Percentiles rank a stretch among this genome's conserved stretches.
These are phyloP conservation scores for Diaporthe citrichinensis DNA, from an alignment of 2,329 filamentous ascomycete species.

Conservation along the genomic window DNA sequence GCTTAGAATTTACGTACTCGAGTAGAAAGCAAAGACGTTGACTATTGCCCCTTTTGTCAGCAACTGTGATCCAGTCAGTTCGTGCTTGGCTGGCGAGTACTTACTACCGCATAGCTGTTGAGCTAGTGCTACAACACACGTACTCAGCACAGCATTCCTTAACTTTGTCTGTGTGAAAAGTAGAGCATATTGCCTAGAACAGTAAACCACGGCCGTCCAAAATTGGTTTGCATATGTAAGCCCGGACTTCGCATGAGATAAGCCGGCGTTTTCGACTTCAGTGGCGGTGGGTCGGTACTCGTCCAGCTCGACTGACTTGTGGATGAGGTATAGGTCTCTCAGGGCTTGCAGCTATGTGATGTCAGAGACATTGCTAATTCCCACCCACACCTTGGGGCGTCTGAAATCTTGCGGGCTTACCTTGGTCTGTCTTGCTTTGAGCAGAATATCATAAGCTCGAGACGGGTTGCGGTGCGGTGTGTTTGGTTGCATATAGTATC, in stretches of 20 bases:
- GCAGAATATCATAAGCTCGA: conserved; percentile 52
- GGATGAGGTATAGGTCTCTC: conserved; percentile 57
- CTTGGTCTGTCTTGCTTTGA: conserved; percentile 55
- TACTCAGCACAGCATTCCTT: conserved; percentile 51
- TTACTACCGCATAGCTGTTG: conserved; percentile 54
- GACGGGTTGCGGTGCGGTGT: conserved; percentile 53
- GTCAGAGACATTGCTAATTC: background rate
- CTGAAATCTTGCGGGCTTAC: conserved; percentile 34
- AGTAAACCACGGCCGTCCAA: conserved; percentile 19
- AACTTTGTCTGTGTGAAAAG: conserved; percentile 46
- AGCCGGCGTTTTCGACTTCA: background rate
- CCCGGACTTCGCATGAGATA: conserved; percentile 8
- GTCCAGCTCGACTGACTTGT: conserved; percentile 49
- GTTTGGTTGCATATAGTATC: conserved; percentile 55
- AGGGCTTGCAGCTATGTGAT: conserved; percentile 54
- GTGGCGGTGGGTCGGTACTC: conserved; percentile 40
- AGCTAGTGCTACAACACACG: conserved; percentile 49
- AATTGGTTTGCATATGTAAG: conserved; percentile 38
- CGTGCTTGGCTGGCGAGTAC: conserved; percentile 15
- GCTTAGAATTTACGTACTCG: conserved; percentile 47
- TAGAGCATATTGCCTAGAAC: conserved; percentile 44
- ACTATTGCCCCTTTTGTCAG: conserved; percentile 43
- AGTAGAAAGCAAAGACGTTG: conserved; percentile 62
- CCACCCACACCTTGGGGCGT: too few relatives aligned
- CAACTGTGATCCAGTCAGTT: background rate